Evolutionary conservation across 768 basidiomycete genomes (phyloP).

Genomic region (Mycena galericulata): DNA sequence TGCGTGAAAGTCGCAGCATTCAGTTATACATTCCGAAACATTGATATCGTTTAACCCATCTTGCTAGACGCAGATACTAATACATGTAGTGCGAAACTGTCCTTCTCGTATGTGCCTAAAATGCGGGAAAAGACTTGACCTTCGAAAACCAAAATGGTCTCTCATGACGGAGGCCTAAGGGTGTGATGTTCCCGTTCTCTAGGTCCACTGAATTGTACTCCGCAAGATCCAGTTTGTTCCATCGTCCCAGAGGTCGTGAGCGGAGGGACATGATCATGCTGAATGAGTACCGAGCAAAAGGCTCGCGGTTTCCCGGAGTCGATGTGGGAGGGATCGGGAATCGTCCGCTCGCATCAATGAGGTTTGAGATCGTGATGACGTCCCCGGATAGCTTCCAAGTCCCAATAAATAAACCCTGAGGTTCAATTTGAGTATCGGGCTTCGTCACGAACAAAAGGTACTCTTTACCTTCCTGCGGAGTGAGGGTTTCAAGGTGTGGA

Average conservation of each 20-base stretch:
- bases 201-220: slow-evolving; percentile 82
- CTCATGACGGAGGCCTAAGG: slow-evolving; percentile 83
- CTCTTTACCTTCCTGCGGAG: slow-evolving; percentile 79
- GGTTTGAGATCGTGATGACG: slow-evolving; percentile 70
- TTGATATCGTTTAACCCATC: too few species aligned
- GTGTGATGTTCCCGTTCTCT: slow-evolving; percentile 77
- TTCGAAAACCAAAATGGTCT: slow-evolving; percentile 96
- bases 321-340: slow-evolving; percentile 44
- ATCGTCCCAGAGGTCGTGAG: slow-evolving; percentile 86
- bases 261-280: slow-evolving; percentile 77
- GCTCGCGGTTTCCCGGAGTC: slow-evolving; percentile 34
- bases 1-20: too few species aligned
- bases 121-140: slow-evolving; percentile 69
- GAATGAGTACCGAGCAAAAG: slow-evolving; percentile 68
- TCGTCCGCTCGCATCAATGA: slow-evolving; percentile 67
- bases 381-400: slow-evolving; percentile 77
- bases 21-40: too few species aligned
- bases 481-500: slow-evolving; percentile 80
- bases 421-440: not conserved
- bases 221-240: slow-evolving; percentile 83
- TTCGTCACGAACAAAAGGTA: not conserved
- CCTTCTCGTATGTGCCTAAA: too few species aligned
- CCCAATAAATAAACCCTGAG: slow-evolving; percentile 80
- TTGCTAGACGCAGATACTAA: too few species aligned
- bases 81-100: too few species aligned